Evolutionary conservation across 805 yeast species (phyloP), one percentile per base, ranked within the genome.

Genomic region (Maudiozyma turicensis): DNA sequence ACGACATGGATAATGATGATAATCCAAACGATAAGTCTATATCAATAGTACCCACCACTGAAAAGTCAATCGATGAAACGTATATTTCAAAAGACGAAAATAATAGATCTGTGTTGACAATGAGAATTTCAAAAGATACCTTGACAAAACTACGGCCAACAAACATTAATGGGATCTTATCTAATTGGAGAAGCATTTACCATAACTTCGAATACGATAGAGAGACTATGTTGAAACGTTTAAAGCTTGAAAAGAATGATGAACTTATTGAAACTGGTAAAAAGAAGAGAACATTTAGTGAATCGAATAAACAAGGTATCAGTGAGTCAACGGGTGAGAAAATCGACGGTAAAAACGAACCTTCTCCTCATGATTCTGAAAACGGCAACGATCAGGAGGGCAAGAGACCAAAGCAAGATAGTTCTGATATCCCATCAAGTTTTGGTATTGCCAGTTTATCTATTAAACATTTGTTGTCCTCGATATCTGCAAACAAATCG

Each of bases 401-500:
- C 5, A 61, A 56, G 43, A 57, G 58, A 37, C 58, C 60, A 3
- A 65, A 57, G 38, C 67, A 62, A 9, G 58, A 52, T 15, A 48
- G 50, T 34, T 45, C 48, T 20, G 51, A 64, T 10, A 61, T 73
- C 6, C 64, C 73, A 3, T 77, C 75, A 50, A 71, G 73, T 49
- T 67, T 80, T 47, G 91, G 91, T 3, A 88, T 90, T 3, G 90
- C 88, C 0, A 84, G 81, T 56, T 66, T 84, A 37, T 81, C 89
- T 3, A 70, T 93, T 46, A 87, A 89, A 60, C 90, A 95, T 64
- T 73, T 93, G 45, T 70, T 93, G 32, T 77, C 80, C 7, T 77
- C 84, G 1, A 88, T 93, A 48, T 96, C 88, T 54, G 79, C 77
- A 29, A 80, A 84, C 51, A 78, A 96, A 58, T 86, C 87, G n/a